Conservation (phyloP, 345 rosid species). For the Rhodamnia rubescens region DNA sequence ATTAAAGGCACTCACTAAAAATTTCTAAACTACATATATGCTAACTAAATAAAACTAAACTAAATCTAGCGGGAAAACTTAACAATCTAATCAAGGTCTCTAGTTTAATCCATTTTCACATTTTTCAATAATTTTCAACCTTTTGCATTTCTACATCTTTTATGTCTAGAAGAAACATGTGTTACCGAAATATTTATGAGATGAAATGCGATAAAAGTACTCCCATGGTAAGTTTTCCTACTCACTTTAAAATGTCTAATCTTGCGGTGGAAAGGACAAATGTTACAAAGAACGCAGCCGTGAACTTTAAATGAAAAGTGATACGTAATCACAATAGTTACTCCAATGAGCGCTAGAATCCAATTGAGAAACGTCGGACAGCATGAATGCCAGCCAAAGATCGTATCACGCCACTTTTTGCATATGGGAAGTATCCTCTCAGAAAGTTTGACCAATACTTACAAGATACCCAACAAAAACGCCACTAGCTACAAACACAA, state of each 20-base stretch:
- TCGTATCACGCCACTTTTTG: neutral
- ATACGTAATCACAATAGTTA: neutral
- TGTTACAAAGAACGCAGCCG: neutral
- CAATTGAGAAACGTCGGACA: neutral
- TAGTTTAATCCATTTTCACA: too few species aligned
- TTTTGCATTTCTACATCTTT: neutral
- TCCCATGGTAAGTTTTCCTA: neutral
- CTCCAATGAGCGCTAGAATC: neutral
- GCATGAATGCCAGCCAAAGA: neutral
- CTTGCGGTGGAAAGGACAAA: neutral
- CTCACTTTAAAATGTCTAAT: neutral
- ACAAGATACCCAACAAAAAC: neutral
- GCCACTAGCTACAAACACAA: neutral
- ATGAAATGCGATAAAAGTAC: neutral
- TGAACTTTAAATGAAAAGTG: neutral
- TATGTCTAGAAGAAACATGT: neutral
- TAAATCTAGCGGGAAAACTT: too few species aligned
- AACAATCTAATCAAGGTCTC: too few species aligned
- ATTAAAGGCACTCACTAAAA: too few species aligned
- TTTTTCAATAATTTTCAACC: too few species aligned
- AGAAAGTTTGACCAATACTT: neutral
- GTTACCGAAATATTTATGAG: too few species aligned
- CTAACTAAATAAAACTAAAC: too few species aligned
- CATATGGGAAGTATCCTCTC: neutral
- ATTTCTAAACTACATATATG: too few species aligned